These are phyloP conservation scores for Lactarius akahatsu DNA, from an alignment of 768 basidiomycete genomes.

Conservation along the genomic window DNA sequence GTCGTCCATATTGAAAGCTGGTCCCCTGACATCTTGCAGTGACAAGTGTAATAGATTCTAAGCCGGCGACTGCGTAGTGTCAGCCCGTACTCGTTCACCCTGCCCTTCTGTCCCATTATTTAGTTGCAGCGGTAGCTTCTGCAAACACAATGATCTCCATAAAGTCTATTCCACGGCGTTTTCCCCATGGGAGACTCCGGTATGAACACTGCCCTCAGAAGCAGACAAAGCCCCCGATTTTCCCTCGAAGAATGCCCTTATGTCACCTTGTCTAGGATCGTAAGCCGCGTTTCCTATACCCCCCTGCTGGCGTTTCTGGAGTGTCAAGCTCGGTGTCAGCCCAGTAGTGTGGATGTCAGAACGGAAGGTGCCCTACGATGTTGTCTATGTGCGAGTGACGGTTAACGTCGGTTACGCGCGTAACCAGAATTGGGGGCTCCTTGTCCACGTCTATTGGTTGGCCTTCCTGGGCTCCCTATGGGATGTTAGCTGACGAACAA, in stretches of 20 bases:
- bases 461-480: constrained; percentile 35
- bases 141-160: neutral
- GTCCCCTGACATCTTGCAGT: constrained; percentile 1
- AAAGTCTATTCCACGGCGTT: neutral
- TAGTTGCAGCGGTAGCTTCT: neutral
- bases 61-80: neutral
- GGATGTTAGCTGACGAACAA: constrained; percentile 5
- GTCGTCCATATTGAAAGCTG: neutral
- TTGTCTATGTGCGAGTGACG: constrained; percentile 52
- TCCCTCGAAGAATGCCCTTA: constrained; percentile 69
- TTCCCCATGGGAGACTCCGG: constrained; percentile 29
- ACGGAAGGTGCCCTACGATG: constrained; percentile 47
- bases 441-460: constrained; percentile 33
- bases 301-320: constrained; percentile 65
- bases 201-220: constrained; percentile 34
- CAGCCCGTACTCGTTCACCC: neutral
- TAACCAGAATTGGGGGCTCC: constrained; percentile 38
- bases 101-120: neutral
- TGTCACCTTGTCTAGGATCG: constrained; percentile 74
- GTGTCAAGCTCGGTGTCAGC: constrained; percentile 1
- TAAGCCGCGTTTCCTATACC: constrained; percentile 70
- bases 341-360: neutral
- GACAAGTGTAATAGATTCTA: neutral
- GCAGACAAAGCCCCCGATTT: constrained; percentile 19
- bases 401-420: constrained; percentile 54